Percentiles rank a stretch among this genome's conserved stretches.
Evolutionary conservation across 1,139 yeast genomes (phyloP).

Genomic region (Scheffersomyces lignicola): DNA sequence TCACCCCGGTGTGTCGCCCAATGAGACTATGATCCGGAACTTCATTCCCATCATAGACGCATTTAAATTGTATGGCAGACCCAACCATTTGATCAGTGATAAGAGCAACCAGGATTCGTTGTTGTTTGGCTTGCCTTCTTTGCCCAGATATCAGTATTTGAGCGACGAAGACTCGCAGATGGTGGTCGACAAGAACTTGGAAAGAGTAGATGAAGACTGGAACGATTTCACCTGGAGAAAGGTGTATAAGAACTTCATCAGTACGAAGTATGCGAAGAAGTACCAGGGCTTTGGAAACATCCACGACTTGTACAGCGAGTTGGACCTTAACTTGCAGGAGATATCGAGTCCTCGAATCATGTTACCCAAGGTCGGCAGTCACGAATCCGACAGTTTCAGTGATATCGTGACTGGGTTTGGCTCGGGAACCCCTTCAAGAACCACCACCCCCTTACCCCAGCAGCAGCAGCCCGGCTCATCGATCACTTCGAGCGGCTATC

Average conservation of each 20-base stretch:
- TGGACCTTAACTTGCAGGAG: constrained; percentile 24
- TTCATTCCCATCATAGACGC: constrained; percentile 54
- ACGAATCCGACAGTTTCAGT: background rate
- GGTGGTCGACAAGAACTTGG: constrained; percentile 31
- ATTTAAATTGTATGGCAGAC: constrained; percentile 57
- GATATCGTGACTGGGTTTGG: background rate
- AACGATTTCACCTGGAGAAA: constrained; percentile 10
- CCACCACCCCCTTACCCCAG: background rate
- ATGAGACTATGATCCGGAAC: constrained; percentile 57
- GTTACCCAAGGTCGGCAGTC: constrained; percentile 11
- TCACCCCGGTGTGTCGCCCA: constrained; percentile 57
- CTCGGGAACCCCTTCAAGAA: constrained; percentile 1
- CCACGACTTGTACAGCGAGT: constrained; percentile 27
- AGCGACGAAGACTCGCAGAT: constrained; percentile 38
- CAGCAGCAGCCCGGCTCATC: background rate
- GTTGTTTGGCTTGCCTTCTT: constrained; percentile 56
- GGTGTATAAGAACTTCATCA: constrained; percentile 11
- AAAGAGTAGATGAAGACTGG: constrained; percentile 34
- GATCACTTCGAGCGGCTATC: background rate
- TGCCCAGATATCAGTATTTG: constrained; percentile 54
- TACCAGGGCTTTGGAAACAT: constrained; percentile 38
- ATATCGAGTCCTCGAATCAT: constrained; percentile 17
- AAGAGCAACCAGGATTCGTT: constrained; percentile 46
- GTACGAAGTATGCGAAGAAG: constrained; percentile 11
- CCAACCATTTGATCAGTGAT: constrained; percentile 47